Evolutionary conservation across 805 yeast genomes (phyloP).

Genomic region (Wickerhamiella cacticola): DNA sequence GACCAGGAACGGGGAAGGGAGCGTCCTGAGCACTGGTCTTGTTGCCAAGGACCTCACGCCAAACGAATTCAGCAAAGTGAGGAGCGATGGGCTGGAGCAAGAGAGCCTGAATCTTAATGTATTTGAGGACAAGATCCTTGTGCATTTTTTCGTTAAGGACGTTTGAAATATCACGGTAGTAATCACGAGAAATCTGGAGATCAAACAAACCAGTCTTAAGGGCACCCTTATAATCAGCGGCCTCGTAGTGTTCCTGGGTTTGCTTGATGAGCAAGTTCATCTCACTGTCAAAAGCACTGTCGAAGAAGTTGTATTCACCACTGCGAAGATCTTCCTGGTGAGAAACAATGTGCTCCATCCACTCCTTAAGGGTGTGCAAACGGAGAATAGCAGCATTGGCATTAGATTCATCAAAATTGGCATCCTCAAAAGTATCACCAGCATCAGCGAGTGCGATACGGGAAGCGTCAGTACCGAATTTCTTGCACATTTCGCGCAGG

Average conservation of each 20-base stretch:
- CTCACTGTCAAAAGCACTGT: constrained; percentile 84
- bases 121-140: constrained; percentile 63
- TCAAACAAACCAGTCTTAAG: constrained; percentile 86
- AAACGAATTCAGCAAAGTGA: constrained; percentile 83
- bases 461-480: constrained; percentile 95
- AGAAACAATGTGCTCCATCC: constrained; percentile 73
- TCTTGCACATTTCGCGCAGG: constrained; percentile 65
- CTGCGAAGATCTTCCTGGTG: constrained; percentile 41
- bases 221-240: constrained; percentile 75
- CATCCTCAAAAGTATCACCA: constrained; percentile 95
- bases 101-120: constrained; percentile 77
- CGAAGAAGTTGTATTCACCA: constrained; percentile 52
- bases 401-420: constrained; percentile 89
- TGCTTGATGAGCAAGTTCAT: constrained; percentile 70
- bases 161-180: constrained; percentile 69
- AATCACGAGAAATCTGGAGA: constrained; percentile 90
- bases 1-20: constrained; percentile 60
- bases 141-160: constrained; percentile 50
- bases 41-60: constrained; percentile 67
- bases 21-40: constrained; percentile 59
- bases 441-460: constrained; percentile 98
- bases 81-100: constrained; percentile 89
- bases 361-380: constrained; percentile 80
- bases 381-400: constrained; percentile 97
- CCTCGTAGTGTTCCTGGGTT: constrained; percentile 56